Evolutionary conservation across 1,284 basidiomycete species (phyloP), one percentile per base, ranked within the genome.

Genomic region (Cutaneotrichosporon sp.): DNA sequence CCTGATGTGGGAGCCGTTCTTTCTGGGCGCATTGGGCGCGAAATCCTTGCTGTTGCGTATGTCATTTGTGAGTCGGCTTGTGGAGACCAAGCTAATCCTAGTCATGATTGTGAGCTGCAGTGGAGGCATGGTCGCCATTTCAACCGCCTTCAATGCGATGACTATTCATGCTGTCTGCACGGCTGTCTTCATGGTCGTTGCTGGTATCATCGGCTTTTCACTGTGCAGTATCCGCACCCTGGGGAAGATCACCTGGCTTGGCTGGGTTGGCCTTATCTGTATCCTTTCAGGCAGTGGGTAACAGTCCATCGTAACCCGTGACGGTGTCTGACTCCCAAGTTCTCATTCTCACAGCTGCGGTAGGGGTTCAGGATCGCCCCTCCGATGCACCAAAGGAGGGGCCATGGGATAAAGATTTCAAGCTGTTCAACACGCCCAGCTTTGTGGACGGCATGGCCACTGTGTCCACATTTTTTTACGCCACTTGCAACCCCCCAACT

Each of bases 111-210:
- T 62, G 18, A 55, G 60, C 34, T 45, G 57, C 4, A 64, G 55
- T 3, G 48, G 56, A 0, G 59, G 52, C 37, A 59, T 69, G 39
- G 51, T 76, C 33, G 62, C 64, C 13, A 54, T 75, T 35, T 67
- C 74, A 2, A 69, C 72, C 45, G 70, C 75, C 0, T 59, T 77
- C 39, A 76, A 77, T 65, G 69, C 75, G 23, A 55, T 77, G 18
- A 45, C 50, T 1, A 53, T 56, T 4, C 70, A 75, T 59, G 70
- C 56, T 4, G 60, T 66, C 0, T 75, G 73, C 56, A 74, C 73
- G 1, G 67, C 70, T 43, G 63, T 66, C 30, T 74, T 72, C 23
- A 62, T 67, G 14, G 62, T 62, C 17, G 65, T 74, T 18, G 64
- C 63, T 2, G 56, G 62, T 15, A 47, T 71, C 51, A 41, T 58